Percentiles rank a stretch among this genome's conserved stretches.
phyloP scores from a whole-genome alignment of 345 rosid species.

The Bruguiera sexangula region DNA sequence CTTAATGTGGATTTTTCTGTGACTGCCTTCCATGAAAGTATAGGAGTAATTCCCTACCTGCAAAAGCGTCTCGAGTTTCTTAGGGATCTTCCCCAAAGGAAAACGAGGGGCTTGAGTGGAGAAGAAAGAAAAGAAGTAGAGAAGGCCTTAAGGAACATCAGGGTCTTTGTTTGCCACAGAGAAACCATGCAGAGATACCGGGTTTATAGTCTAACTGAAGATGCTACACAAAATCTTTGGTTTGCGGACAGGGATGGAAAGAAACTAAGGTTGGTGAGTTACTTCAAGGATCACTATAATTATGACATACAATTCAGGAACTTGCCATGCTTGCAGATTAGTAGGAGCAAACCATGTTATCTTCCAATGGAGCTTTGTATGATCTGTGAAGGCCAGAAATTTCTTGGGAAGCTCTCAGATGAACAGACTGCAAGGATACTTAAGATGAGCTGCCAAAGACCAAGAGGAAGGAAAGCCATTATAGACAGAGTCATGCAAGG shows the following conservation, averaged over 20 bases:
- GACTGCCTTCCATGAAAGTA: constrained; percentile 88
- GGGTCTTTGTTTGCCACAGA: constrained; percentile 90
- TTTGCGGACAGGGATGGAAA: constrained; percentile 80
- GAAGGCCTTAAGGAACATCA: constrained; percentile 70
- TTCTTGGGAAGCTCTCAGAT: constrained; percentile 95
- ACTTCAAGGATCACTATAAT: constrained; percentile 83
- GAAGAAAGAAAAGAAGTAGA: constrained; percentile 89
- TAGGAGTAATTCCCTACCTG: constrained; percentile 79
- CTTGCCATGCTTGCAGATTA: constrained; percentile 87
- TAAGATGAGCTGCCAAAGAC: constrained; percentile 89
- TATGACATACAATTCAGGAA: constrained; percentile 71
- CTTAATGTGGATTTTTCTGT: constrained; percentile 89
- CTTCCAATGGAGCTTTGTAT: constrained; percentile 96
- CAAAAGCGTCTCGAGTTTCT: constrained; percentile 86
- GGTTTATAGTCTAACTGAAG: constrained; percentile 79
- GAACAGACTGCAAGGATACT: constrained; percentile 91
- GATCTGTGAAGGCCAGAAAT: constrained; percentile 97
- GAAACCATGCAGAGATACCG: constrained; percentile 88
- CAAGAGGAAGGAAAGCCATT: constrained; percentile 74
- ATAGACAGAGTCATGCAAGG: constrained; percentile 78
- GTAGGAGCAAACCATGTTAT: constrained; percentile 90
- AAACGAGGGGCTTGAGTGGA: constrained; percentile 49
- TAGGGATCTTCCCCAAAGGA: constrained; percentile 68
- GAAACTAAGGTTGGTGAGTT: constrained; percentile 61
- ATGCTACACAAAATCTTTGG: constrained; percentile 67